Evolutionary conservation across 768 basidiomycete species (phyloP), one percentile per base, ranked within the genome.

Genomic region (Boletus pseudopeckii): DNA sequence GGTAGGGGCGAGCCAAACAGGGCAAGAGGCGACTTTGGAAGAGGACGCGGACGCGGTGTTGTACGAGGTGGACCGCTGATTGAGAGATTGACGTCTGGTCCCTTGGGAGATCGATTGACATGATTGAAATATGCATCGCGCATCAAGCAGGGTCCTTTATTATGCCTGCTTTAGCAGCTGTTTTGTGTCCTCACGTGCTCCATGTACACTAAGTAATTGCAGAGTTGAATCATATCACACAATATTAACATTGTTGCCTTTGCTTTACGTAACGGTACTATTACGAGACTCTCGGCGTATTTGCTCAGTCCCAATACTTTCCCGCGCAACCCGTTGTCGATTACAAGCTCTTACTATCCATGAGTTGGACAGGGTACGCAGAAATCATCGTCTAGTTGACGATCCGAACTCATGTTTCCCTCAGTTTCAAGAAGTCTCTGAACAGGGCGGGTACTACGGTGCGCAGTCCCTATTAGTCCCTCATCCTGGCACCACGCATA

Each of bases 401-500:
- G 8, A 18, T 18, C 13, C 17, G 14, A 41, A 17, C 50, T 54
- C 26, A 57, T 33, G 7, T 33, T 55, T 39, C 48, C 26, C 34
- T 46, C 65, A 92, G 94, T 59, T 87, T 97, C 77, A 96, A 96
- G 78, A 97, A 97, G 76, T 86, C 90, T 5, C 79, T 96, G 47
- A 93, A 90, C 72, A 81, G 95, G 59, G 89, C 91, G 26, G 92
- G 92, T 48, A 98, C 95, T 14, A 94, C 91, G 61, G 86, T 92
- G 70, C 64, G 82, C 64, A 60, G 56, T 54, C 50, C 52, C 58
- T 53, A n/a, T n/a, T n/a, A 61, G 41, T 37, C 13, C 28, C 39
- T 45, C 48, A 22, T 28, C 28, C 45, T 38, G 39, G 39, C 33
- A 46, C 13, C 32, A 30, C 17, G 22, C 51, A 50, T 50, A 57